Evolutionary conservation across 495 filamentous ascomycete species (phyloP).

Genomic region (Trichoderma asperelloides): DNA sequence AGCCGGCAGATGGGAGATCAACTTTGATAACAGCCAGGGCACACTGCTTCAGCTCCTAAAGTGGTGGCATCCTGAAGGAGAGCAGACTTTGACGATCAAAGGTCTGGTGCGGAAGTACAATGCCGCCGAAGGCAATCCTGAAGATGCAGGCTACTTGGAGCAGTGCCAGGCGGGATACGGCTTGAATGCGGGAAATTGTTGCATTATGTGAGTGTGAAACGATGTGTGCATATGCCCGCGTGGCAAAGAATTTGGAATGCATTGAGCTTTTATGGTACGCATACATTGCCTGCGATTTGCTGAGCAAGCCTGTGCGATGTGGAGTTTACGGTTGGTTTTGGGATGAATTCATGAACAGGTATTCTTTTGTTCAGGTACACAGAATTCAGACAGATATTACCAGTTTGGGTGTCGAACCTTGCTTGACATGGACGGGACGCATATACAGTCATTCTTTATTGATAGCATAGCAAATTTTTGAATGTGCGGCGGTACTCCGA

Average conservation of each 20-base stretch:
- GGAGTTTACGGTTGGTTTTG: background rate
- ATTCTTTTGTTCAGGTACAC: background rate
- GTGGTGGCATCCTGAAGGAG: constrained; percentile 87
- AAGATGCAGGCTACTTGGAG: constrained; percentile 40
- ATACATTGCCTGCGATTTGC: background rate
- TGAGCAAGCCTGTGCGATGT: background rate
- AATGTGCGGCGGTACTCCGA: too few relatives aligned
- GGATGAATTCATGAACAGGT: background rate
- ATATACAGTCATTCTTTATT: background rate
- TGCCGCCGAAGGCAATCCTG: constrained; percentile 22
- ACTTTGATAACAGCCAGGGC: constrained; percentile 55
- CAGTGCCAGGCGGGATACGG: constrained; percentile 33
- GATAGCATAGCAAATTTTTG: background rate
- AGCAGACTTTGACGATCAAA: constrained; percentile 69
- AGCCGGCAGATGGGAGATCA: constrained; percentile 84
- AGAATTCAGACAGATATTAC: background rate
- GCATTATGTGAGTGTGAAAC: constrained; percentile 29
- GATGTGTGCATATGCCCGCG: background rate
- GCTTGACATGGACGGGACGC: too few relatives aligned
- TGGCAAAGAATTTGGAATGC: background rate
- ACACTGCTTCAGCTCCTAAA: constrained; percentile 62
- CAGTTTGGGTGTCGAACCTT: too few relatives aligned
- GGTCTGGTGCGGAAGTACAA: constrained; percentile 52
- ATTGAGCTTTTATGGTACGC: background rate
- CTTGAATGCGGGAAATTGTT: constrained; percentile 26